Base-by-base conservation (phyloP, 768 basidiomycete genomes). In the Tylopilus sp. region DNA sequence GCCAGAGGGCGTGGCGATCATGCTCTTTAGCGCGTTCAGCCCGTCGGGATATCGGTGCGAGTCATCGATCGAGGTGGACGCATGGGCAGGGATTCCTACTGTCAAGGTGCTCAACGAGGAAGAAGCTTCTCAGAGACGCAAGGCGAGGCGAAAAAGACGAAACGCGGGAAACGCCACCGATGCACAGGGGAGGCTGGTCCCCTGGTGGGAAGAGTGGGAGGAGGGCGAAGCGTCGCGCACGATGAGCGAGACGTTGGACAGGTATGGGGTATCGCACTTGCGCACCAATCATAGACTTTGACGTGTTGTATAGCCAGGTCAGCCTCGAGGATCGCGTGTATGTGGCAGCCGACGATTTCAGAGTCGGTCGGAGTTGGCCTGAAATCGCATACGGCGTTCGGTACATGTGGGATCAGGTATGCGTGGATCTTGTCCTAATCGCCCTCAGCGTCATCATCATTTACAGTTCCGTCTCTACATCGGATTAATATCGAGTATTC, bases 1-100 rank as follows among this genome's bases (percentile, higher is more conserved):
- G 0, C 78, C 78, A 0, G 57, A 61, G 6, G 79, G 75, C 17
- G 72, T 74, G 18, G 53, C 52, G 25, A 70, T 81, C 52, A 61
- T 72, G 31, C 69, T 77, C 0, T 82, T 80, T 62, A 62, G 65
- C 38, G 63, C 70, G 25, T 82, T 75, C 56, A 62, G 3, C 0
- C 65, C 69, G 0, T 45, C 15, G 12, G 67, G 67, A 43, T 68
- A 68, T 47, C 54, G 36, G 17, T 28, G 21, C 25, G 6, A 3
- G 13, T 50, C 20, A 12, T 4, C 40, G 40, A 51, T 64, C 47
- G 67, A 68, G n/a, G 62, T 69, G 30, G 67, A 68, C 42, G 62
- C 52, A 1, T 51, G 56, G 46, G 50, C 10, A 12, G 60, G 57
- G 2, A 44, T 70, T 1, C 62, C 44, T 15, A 68, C 67, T 1